Conservation (phyloP, 371 early-diverging fungal species). For the Syncephalastrum monosporum region DNA sequence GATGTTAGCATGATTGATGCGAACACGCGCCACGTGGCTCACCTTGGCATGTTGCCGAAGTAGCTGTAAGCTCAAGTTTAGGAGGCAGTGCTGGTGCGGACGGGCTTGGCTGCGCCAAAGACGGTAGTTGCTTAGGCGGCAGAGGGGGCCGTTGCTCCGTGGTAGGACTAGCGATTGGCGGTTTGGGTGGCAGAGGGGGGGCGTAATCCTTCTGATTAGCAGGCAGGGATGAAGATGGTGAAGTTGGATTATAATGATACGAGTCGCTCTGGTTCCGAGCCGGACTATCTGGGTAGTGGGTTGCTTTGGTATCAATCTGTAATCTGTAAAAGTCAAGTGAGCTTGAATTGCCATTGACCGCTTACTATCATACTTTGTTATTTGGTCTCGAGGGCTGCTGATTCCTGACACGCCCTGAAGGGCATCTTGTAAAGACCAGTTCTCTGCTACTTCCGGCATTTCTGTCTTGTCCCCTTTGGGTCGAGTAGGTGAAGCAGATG, state of each 20-base stretch:
- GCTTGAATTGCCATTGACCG: neutral
- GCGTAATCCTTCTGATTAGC: neutral
- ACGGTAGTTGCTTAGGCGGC: slow-evolving; percentile 14
- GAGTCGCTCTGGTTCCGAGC: slow-evolving; percentile 37
- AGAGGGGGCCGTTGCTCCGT: slow-evolving; percentile 1
- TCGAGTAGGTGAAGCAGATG: too few relatives aligned
- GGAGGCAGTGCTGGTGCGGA: slow-evolving; percentile 33
- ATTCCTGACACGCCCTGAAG: slow-evolving; percentile 44
- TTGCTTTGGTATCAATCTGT: too few relatives aligned
- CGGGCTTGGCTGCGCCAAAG: neutral
- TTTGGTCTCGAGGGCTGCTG: slow-evolving; percentile 6
- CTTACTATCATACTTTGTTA: neutral
- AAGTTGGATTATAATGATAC: slow-evolving; percentile 13
- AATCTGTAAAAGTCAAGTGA: too few relatives aligned
- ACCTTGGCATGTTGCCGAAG: slow-evolving; percentile 4
- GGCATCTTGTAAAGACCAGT: slow-evolving; percentile 48
- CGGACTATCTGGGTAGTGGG: slow-evolving; percentile 25
- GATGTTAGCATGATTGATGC: neutral
- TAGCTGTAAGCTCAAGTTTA: slow-evolving; percentile 17
- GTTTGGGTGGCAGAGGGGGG: slow-evolving; percentile 16
- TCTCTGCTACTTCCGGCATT: neutral
- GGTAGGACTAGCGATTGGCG: neutral
- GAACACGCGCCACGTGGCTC: neutral
- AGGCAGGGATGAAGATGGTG: neutral
- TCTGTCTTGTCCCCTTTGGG: neutral